phyloP scores from a whole-genome alignment of 768 basidiomycete species.

The Pulveroboletus sp. region DNA sequence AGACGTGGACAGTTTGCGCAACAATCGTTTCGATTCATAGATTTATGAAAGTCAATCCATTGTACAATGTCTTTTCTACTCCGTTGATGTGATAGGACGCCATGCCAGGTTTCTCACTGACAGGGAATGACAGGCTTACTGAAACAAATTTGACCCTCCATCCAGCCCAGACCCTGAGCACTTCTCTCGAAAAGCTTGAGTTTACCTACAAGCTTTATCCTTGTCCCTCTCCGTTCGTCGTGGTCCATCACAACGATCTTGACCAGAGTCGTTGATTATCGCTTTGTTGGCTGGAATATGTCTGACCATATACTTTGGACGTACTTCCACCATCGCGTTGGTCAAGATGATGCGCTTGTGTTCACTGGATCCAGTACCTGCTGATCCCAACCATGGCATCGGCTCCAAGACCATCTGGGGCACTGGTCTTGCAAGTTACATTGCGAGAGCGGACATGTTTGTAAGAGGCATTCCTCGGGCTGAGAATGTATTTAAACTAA shows the following conservation, averaged over 20 bases:
- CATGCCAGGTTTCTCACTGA: conserved; percentile 2
- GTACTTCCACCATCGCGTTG: neutral
- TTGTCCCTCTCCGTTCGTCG: neutral
- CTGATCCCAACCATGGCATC: neutral
- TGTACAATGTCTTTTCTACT: conserved; percentile 15
- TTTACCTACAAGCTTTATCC: neutral
- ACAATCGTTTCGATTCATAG: conserved; percentile 18
- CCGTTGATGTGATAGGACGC: conserved; percentile 7
- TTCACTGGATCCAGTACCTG: neutral
- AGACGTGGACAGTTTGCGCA: conserved; percentile 18
- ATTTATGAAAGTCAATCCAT: conserved; percentile 17
- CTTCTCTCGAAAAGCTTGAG: neutral
- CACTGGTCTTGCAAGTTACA: neutral
- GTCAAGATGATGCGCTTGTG: neutral
- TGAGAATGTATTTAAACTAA: conserved; percentile 1
- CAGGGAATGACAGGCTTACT: conserved; percentile 9
- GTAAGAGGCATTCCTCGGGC: neutral
- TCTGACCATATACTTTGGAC: neutral
- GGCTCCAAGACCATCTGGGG: neutral
- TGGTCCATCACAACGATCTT: neutral
- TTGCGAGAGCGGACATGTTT: neutral
- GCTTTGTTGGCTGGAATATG: neutral
- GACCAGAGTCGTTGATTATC: neutral
- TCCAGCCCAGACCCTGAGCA: neutral
- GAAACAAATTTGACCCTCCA: conserved; percentile 8